Percentiles rank a stretch among this genome's conserved stretches.
Evolutionary conservation across 352 stramenopile genomes (phyloP).

Genomic region (Phytophthora niederhauseri): DNA sequence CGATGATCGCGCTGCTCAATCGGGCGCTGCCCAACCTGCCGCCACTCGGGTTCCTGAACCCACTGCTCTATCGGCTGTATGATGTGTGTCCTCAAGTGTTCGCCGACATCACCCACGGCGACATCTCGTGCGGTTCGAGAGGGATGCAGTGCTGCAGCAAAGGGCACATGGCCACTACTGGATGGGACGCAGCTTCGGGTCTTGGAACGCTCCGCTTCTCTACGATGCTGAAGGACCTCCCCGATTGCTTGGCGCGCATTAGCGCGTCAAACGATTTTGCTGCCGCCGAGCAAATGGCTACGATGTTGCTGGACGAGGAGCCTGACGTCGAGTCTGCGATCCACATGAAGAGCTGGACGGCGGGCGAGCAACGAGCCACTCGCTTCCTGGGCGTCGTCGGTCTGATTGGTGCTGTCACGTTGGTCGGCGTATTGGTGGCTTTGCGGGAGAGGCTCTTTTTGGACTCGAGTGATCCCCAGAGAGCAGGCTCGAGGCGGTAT

Average conservation of each 20-base stretch:
- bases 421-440: slow-evolving; percentile 42
- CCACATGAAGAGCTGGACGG: slow-evolving; percentile 20
- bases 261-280: slow-evolving; percentile 14
- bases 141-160: slow-evolving; percentile 55
- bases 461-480: slow-evolving; percentile 9
- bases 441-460: slow-evolving; percentile 51
- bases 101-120: slow-evolving; percentile 62
- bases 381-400: slow-evolving; percentile 39
- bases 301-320: slow-evolving; percentile 17
- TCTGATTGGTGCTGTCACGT: slow-evolving; percentile 39
- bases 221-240: slow-evolving; percentile 45
- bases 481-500: slow-evolving; percentile 31
- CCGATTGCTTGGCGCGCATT: slow-evolving; percentile 44
- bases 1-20: slow-evolving; percentile 70
- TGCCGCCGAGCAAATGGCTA: slow-evolving; percentile 8
- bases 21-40: slow-evolving; percentile 42
- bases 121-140: slow-evolving; percentile 57
- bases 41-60: slow-evolving; percentile 73
- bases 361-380: slow-evolving; percentile 28
- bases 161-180: slow-evolving; percentile 52
- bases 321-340: neutral
- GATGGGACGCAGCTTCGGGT: slow-evolving; percentile 75
- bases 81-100: slow-evolving; percentile 74
- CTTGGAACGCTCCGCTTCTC: slow-evolving; percentile 62
- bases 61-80: slow-evolving; percentile 69